Evolutionary conservation across 345 rosid species (phyloP).

Genomic region (Aegle marmelos): DNA sequence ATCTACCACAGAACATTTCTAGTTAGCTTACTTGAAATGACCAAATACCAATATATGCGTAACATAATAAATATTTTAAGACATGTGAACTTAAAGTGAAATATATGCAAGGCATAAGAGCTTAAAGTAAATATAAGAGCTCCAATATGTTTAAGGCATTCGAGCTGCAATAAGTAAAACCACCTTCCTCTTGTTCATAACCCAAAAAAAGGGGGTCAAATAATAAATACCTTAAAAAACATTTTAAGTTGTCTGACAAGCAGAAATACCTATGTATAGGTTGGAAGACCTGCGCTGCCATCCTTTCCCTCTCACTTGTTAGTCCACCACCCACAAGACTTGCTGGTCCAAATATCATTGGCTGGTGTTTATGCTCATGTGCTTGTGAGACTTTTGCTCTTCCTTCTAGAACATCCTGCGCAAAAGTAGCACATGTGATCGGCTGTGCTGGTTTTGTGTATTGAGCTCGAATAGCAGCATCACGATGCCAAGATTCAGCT

Average conservation of each 20-base stretch:
- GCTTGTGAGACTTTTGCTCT: slow-evolving; percentile 72
- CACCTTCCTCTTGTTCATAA: too few relatives aligned
- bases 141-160: too few relatives aligned
- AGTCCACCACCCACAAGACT: slow-evolving; percentile 64
- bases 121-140: too few relatives aligned
- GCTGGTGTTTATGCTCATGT: slow-evolving; percentile 93
- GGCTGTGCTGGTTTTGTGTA: slow-evolving; percentile 75
- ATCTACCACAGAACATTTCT: slow-evolving; percentile 33
- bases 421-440: slow-evolving; percentile 94
- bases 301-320: slow-evolving; percentile 76
- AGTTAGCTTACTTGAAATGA: slow-evolving; percentile 5
- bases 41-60: neutral
- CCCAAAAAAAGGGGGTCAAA: too few relatives aligned
- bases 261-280: slow-evolving; percentile 64
- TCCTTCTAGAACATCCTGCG: slow-evolving; percentile 95
- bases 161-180: too few relatives aligned
- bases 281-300: slow-evolving; percentile 87
- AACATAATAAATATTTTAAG: neutral
- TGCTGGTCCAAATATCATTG: slow-evolving; percentile 89
- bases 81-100: neutral
- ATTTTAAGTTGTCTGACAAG: neutral
- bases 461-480: slow-evolving; percentile 59
- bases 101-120: too few relatives aligned
- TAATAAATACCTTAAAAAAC: too few relatives aligned
- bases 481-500: slow-evolving; percentile 91